A percentile compares a stretch with the other conserved stretches of the same genome.
phyloP scores from a whole-genome alignment of 768 basidiomycete genomes.

The Strobilomyces echinocephalus region DNA sequence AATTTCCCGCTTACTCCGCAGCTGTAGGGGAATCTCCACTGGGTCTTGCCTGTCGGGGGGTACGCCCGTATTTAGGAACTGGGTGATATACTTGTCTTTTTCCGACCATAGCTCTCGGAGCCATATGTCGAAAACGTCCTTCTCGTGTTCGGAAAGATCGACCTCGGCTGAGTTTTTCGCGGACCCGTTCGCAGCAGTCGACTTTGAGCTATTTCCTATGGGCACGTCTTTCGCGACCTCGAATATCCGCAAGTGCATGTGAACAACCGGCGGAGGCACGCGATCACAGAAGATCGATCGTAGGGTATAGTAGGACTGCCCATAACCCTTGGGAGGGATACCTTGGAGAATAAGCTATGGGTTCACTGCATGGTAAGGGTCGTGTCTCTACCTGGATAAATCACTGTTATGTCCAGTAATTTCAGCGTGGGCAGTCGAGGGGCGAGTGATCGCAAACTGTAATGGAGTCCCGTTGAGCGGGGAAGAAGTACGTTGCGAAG shows the following conservation, averaged over 20 bases:
- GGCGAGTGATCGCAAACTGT: constrained; percentile 74
- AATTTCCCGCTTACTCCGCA: constrained; percentile 52
- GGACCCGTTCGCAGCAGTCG: constrained; percentile 27
- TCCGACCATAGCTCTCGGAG: constrained; percentile 73
- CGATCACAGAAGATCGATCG: constrained; percentile 82
- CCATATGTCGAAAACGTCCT: constrained; percentile 75
- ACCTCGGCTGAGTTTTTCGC: constrained; percentile 35
- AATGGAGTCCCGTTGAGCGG: constrained; percentile 86
- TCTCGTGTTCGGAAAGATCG: constrained; percentile 55
- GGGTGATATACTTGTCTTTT: constrained; percentile 78
- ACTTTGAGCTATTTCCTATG: constrained; percentile 53
- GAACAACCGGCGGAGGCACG: constrained; percentile 77
- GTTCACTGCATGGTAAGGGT: background rate
- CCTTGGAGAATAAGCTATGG: constrained; percentile 37
- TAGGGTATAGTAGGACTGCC: constrained; percentile 85
- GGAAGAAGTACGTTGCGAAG: constrained; percentile 81
- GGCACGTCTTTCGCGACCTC: constrained; percentile 64
- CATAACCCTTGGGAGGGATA: constrained; percentile 73
- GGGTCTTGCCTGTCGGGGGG: constrained; percentile 34
- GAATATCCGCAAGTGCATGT: constrained; percentile 83
- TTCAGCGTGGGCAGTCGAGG: constrained; percentile 73
- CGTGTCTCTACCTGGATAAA: constrained; percentile 69
- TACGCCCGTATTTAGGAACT: constrained; percentile 51
- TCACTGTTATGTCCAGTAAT: constrained; percentile 86
- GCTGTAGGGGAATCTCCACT: constrained; percentile 55